These are phyloP conservation scores for Macadamia integrifolia DNA, from an alignment of 164 flowering plant species.

Conservation along the genomic window DNA sequence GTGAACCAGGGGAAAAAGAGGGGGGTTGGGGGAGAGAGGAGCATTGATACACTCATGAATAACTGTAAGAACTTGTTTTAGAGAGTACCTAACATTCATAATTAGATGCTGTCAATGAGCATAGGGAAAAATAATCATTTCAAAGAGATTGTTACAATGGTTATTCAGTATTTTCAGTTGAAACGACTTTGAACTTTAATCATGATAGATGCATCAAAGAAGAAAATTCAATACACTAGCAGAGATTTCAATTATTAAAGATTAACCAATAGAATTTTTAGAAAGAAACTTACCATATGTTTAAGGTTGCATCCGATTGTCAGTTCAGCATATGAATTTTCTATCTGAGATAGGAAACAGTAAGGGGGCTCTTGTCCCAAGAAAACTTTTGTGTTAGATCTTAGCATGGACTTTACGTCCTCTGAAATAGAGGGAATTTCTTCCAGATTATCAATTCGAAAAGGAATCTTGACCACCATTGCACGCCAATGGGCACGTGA, in stretches of 20 bases:
- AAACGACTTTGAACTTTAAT: too few relatives aligned
- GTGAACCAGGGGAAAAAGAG: background rate
- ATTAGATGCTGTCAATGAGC: too few relatives aligned
- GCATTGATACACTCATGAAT: background rate
- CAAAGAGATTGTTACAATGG: too few relatives aligned
- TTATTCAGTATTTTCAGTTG: too few relatives aligned
- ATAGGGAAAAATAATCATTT: background rate
- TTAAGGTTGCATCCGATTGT: slow-evolving; percentile 80
- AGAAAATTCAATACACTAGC: background rate
- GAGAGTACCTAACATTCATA: background rate
- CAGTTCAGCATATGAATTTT: slow-evolving; percentile 63
- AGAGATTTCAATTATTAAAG: background rate
- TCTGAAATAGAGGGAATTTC: slow-evolving; percentile 65
- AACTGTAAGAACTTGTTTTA: background rate
- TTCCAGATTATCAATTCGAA: slow-evolving; percentile 50
- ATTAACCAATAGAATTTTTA: background rate
- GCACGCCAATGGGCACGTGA: slow-evolving; percentile 86
- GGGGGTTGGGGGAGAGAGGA: background rate
- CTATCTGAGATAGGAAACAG: slow-evolving; percentile 78
- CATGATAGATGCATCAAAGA: background rate
- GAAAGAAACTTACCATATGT: slow-evolving; percentile 46
- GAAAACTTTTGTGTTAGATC: slow-evolving; percentile 58
- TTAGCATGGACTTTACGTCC: slow-evolving; percentile 66
- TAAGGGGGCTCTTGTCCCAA: slow-evolving; percentile 75
- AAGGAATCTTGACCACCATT: slow-evolving; percentile 51